Evolutionary conservation across 169 alveolate species (phyloP), one percentile per base, ranked within the genome.

Genomic region (Cyclospora cayetanensis): DNA sequence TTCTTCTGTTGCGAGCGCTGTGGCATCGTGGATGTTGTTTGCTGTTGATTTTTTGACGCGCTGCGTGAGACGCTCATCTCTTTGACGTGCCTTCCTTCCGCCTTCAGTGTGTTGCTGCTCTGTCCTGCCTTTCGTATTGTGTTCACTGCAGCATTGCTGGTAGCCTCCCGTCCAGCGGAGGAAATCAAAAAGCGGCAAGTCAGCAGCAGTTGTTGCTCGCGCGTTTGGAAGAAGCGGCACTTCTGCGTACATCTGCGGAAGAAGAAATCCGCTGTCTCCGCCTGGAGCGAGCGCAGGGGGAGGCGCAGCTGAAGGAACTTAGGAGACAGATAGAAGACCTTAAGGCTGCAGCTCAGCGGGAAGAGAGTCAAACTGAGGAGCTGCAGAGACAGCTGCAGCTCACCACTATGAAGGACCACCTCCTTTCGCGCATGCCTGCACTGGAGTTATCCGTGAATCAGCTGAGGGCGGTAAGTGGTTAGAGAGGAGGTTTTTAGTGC

Each of bases 381-480:
- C 76, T 86, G 84, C 74, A 86, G 85, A 27, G n/a, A 25, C 82
- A 66, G 85, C 85, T 86, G 52, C 68, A 86, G 60, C 55, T 72
- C 15, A 66, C 70, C 18, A 12, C 70, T 9, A 22, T 66, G 34
- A 84, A 65, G 25, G 80, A 84, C 7, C 46, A 42, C 22, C 83
- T 84, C 15, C 91, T 84, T 42, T 70, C 66, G 25, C 25, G 66
- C 3, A 41, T 84, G 29, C 91, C 91, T n/a, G 22, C 82, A 5
- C 82, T 84, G 41, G 91, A 84, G 43, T 82, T 84, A 25, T 80
- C 70, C n/a, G 39, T 39, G 60, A 68, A 42, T 25, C 91, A 72
- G 11, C 91, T 84, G 29, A 39, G 80, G 5, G 46, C 41, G 50
- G 91, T 84, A 41, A 29, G 89, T n/a, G 15, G 55, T 46, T 15